phyloP scores from a whole-genome alignment of 257 asterid species.

The Nicotiana attenuata region DNA sequence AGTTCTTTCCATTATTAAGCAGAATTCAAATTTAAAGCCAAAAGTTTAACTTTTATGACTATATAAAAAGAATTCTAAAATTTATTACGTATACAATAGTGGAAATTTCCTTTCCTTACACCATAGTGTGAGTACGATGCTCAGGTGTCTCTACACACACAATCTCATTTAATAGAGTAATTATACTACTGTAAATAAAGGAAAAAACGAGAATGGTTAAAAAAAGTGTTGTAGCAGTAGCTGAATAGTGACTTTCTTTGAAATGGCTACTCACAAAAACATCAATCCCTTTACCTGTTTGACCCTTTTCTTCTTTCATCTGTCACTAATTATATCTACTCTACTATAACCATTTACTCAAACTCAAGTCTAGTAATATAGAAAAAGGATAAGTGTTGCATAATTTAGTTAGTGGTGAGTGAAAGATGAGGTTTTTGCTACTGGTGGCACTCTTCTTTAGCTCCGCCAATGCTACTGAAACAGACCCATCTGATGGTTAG shows the following conservation, averaged over 20 bases:
- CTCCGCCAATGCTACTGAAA: constrained; percentile 34
- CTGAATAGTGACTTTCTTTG: not conserved
- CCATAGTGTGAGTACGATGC: too few relatives aligned
- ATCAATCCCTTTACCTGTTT: not conserved
- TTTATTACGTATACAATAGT: too few relatives aligned
- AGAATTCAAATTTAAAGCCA: too few relatives aligned
- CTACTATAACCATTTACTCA: too few relatives aligned
- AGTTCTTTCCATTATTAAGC: too few relatives aligned
- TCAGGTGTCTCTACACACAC: too few relatives aligned
- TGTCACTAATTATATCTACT: not conserved
- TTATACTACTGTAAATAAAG: too few relatives aligned
- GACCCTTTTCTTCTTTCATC: not conserved
- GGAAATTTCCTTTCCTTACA: too few relatives aligned
- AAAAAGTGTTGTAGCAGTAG: not conserved
- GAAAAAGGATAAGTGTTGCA: constrained; percentile 6
- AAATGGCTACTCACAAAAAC: not conserved
- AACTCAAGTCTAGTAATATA: not conserved
- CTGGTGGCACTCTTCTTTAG: not conserved
- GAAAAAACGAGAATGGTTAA: not conserved
- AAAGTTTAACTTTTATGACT: too few relatives aligned
- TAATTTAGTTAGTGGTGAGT: not conserved
- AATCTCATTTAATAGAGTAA: too few relatives aligned
- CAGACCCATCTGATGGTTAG: constrained; percentile 70
- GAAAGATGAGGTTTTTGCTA: not conserved
- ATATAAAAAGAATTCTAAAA: too few relatives aligned